phyloP scores from a whole-genome alignment of 1,284 basidiomycete genomes.

The Volvariella volvacea region DNA sequence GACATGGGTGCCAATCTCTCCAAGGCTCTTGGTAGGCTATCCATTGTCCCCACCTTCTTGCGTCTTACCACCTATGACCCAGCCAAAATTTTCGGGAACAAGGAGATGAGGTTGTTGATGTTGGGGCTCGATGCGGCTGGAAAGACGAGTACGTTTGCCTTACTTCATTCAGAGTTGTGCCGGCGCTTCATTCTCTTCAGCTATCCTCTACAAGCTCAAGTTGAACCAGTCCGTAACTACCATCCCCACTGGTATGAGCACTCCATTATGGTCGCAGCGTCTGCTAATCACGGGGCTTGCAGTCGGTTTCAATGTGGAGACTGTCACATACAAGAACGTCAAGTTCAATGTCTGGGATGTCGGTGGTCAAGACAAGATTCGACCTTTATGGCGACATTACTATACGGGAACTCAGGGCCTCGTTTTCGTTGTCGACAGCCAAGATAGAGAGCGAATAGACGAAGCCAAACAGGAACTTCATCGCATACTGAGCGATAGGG shows the following conservation, averaged over 20 bases:
- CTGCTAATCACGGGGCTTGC: slow-evolving; percentile 8
- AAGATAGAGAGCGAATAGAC: slow-evolving; percentile 92
- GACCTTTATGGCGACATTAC: slow-evolving; percentile 98
- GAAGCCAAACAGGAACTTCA: slow-evolving; percentile 97
- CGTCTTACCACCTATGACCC: slow-evolving; percentile 19
- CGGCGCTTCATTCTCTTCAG: slow-evolving; percentile 35
- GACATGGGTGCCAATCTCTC: slow-evolving; percentile 73
- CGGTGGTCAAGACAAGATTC: slow-evolving; percentile 98
- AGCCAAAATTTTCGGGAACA: slow-evolving; percentile 97
- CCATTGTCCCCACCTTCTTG: slow-evolving; percentile 10
- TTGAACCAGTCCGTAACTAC: slow-evolving; percentile 98
- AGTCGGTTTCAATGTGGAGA: slow-evolving; percentile 99
- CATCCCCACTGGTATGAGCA: slow-evolving; percentile 85
- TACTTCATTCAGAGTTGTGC: slow-evolving; percentile 1
- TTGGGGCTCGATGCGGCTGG: slow-evolving; percentile 93
- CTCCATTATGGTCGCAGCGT: slow-evolving; percentile 6
- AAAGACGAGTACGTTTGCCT: slow-evolving; percentile 75
- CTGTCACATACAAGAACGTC: slow-evolving; percentile 99
- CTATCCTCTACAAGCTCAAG: slow-evolving; percentile 99
- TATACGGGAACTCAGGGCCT: slow-evolving; percentile 99
- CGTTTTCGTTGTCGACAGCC: slow-evolving; percentile 90
- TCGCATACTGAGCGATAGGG: slow-evolving; percentile 92
- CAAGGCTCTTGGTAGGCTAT: slow-evolving; percentile 57
- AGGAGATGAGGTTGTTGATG: slow-evolving; percentile 95
- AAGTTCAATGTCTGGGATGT: slow-evolving; percentile 99